Evolutionary conservation across 2,329 filamentous ascomycete genomes (phyloP).

Genomic region (Tetracladium maxilliforme): DNA sequence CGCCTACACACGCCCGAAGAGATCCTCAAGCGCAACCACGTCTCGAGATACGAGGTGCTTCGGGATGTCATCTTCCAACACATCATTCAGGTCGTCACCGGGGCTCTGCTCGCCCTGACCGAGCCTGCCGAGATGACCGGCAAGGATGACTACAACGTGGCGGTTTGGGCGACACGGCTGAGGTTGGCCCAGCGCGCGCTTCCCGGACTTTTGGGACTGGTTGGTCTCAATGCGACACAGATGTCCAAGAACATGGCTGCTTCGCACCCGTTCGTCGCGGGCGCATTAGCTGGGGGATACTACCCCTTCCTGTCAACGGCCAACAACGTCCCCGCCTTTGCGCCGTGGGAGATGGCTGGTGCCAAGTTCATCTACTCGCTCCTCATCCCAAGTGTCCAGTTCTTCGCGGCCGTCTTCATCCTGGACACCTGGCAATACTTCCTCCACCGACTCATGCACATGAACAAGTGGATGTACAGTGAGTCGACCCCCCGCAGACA

Average conservation of each 20-base stretch:
- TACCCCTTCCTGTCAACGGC: slow-evolving; percentile 59
- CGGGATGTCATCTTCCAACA: slow-evolving; percentile 90
- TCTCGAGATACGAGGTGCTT: slow-evolving; percentile 69
- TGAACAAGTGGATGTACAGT: slow-evolving; percentile 97
- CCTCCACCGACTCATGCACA: slow-evolving; percentile 88
- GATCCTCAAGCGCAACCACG: slow-evolving; percentile 75
- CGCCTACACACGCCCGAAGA: slow-evolving; percentile 91
- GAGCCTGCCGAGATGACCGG: slow-evolving; percentile 65
- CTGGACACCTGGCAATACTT: slow-evolving; percentile 99
- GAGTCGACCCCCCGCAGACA: slow-evolving; percentile 21
- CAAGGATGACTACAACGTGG: slow-evolving; percentile 72
- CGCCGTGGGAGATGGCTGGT: slow-evolving; percentile 62
- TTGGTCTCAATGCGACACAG: slow-evolving; percentile 63
- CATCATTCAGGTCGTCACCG: slow-evolving; percentile 67
- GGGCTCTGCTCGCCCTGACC: slow-evolving; percentile 49
- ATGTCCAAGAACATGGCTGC: slow-evolving; percentile 62
- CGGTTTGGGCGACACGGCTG: slow-evolving; percentile 76
- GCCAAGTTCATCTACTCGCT: slow-evolving; percentile 72
- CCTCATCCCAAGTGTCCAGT: slow-evolving; percentile 63
- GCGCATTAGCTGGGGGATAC: slow-evolving; percentile 62
- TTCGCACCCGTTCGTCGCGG: slow-evolving; percentile 60
- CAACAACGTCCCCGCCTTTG: slow-evolving; percentile 53
- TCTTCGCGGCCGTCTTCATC: slow-evolving; percentile 56
- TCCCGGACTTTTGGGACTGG: slow-evolving; percentile 50
- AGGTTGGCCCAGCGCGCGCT: slow-evolving; percentile 67